Base-by-base conservation (phyloP, 768 basidiomycete species). In the Suillus spraguei region DNA sequence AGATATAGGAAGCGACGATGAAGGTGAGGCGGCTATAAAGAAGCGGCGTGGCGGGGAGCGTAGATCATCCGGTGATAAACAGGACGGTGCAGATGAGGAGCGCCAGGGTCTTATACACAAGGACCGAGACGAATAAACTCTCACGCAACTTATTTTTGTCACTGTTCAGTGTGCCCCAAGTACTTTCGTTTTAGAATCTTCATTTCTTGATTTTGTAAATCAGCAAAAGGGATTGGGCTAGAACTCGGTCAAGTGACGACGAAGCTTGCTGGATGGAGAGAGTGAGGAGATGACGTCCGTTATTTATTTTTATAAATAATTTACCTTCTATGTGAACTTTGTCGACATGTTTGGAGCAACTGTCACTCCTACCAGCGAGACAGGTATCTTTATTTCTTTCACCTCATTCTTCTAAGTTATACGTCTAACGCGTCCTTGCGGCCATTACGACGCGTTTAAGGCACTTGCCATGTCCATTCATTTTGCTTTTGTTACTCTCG, bases 401-500 rank as follows among this genome's bases (percentile, higher is more conserved):
- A 17, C 46, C 44, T 38, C 46, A 53, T 63, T 38, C 33, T 52
- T 53, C 36, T 67, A 67, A 70, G 62, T 73, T 74, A 70, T 68
- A 52, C 54, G n/a, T 64, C 60, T 58, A 32, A 28, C 50, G 50
- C 53, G 41, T 47, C 65, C 65, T 62, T 39, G 49, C 64, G 65
- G 61, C 66, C 67, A 62, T 66, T 68, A 69, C 61, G 38, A 41
- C 38, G 24, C 70, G 22, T 49, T 47, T 28, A 38, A 42, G 42
- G 50, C 64, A 50, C 53, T 41, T 53, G 74, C 69, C 71, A 91
- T 90, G 90, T 81, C 87, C 77, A 63, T 71, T 80, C 81, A 80
- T 75, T 89, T 85, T 83, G 94, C 93, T 70, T 93, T 97, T 76
- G 94, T 91, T 68, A 94, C 97, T 47, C 90, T 99, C 68, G 79